phyloP scores from a whole-genome alignment of 495 filamentous ascomycete species.

The Lasiosphaeria ovina region DNA sequence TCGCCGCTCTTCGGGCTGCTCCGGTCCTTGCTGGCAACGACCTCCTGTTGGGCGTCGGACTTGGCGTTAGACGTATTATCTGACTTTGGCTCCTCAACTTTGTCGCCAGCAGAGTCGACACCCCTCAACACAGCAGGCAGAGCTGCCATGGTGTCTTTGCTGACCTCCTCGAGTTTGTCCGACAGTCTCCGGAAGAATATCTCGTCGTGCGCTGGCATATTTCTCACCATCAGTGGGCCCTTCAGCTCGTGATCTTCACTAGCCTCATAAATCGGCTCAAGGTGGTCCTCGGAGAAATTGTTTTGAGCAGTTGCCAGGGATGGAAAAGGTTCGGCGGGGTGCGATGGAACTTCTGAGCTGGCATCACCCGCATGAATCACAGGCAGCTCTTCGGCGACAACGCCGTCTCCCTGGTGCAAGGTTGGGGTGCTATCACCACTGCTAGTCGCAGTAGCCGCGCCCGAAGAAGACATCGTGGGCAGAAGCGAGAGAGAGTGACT shows the following conservation, averaged over 20 bases:
- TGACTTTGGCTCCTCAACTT: not conserved
- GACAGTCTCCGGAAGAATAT: constrained; percentile 43
- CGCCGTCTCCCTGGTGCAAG: constrained; percentile 23
- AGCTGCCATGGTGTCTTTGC: constrained; percentile 31
- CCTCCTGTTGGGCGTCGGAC: constrained; percentile 7
- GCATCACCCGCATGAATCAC: constrained; percentile 12
- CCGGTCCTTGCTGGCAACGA: constrained; percentile 18
- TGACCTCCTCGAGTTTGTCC: constrained; percentile 43
- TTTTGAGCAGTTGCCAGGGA: constrained; percentile 8
- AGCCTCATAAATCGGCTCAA: constrained; percentile 24
- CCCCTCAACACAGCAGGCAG: constrained; percentile 42
- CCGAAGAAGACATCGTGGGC: constrained; percentile 37
- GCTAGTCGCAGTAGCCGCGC: constrained; percentile 35
- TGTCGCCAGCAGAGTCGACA: constrained; percentile 3
- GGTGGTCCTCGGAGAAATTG: constrained; percentile 21
- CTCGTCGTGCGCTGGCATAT: constrained; percentile 47
- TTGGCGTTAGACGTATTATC: constrained; percentile 18
- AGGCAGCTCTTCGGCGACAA: constrained; percentile 12
- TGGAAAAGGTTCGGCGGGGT: not conserved
- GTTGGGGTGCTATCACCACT: constrained; percentile 42
- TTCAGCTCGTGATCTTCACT: constrained; percentile 39
- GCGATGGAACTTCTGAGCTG: not conserved
- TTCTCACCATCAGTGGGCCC: constrained; percentile 45
- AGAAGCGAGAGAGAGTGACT: constrained; percentile 45
- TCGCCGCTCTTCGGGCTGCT: constrained; percentile 30